A percentile compares a stretch with the other conserved stretches of the same genome.
Evolutionary conservation across 2,329 filamentous ascomycete genomes (phyloP).

Genomic region (Hymenoscyphus fructigenus): DNA sequence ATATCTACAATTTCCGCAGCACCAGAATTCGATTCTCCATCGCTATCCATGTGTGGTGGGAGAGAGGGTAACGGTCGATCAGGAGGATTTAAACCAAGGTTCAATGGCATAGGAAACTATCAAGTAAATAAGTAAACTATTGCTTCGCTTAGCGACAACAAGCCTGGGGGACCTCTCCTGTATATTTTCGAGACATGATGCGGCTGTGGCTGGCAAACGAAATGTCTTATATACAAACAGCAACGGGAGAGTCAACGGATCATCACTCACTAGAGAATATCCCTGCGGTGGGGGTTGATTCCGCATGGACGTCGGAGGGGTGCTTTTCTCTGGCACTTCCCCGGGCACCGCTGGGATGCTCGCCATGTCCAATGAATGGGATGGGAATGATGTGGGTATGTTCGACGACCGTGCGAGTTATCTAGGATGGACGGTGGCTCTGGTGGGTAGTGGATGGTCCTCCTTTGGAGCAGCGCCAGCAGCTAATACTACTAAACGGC

Average conservation of each 20-base stretch:
- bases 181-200: conserved; percentile 6
- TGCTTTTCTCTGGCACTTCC: conserved; percentile 5
- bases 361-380: background rate
- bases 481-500: background rate
- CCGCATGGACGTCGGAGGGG: conserved; percentile 4
- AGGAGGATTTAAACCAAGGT: conserved; percentile 9
- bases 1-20: conserved; percentile 30
- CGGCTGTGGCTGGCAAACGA: background rate
- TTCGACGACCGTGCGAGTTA: background rate
- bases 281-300: conserved; percentile 10
- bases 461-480: background rate
- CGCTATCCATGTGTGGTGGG: conserved; percentile 15
- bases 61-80: conserved; percentile 23
- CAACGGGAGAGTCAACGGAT: background rate
- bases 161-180: background rate
- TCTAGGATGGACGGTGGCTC: background rate
- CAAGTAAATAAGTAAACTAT: conserved; percentile 14
- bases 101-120: conserved; percentile 25
- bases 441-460: no score
- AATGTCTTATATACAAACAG: conserved; percentile 11
- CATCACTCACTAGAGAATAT: conserved; percentile 20
- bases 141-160: conserved; percentile 3
- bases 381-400: background rate
- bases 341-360: background rate
- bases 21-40: conserved; percentile 21